Evolutionary conservation across 805 yeast genomes (phyloP).

Genomic region (Clavispora fructus): DNA sequence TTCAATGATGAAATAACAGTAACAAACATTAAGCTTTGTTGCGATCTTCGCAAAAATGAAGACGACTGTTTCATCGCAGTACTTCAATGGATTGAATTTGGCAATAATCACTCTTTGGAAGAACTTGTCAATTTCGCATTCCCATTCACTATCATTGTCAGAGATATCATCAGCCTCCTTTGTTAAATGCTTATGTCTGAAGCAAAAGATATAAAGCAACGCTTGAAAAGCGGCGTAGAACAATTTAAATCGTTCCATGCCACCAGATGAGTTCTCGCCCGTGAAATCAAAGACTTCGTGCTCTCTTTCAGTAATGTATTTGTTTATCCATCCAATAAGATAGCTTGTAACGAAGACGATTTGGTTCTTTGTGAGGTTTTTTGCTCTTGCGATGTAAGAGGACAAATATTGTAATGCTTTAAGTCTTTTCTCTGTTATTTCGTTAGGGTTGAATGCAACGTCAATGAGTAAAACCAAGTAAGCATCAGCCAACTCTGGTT

Average conservation of each 20-base stretch:
- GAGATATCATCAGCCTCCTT: conserved; percentile 15
- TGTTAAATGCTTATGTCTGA: conserved; percentile 63
- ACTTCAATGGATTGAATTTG: conserved; percentile 88
- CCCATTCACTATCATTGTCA: conserved; percentile 52
- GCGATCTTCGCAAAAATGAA: conserved; percentile 90
- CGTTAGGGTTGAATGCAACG: conserved; percentile 66
- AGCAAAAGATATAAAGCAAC: conserved; percentile 84
- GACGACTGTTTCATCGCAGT: conserved; percentile 90
- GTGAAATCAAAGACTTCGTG: conserved; percentile 56
- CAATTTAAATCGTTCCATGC: conserved; percentile 88
- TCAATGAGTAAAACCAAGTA: conserved; percentile 79
- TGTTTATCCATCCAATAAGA: conserved; percentile 75
- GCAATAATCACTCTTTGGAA: conserved; percentile 82
- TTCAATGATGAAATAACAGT: conserved; percentile 90
- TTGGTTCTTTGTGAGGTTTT: conserved; percentile 63
- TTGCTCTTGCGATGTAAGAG: conserved; percentile 85
- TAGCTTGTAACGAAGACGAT: conserved; percentile 78
- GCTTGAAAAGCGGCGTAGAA: conserved; percentile 92
- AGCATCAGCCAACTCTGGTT: conserved; percentile 78
- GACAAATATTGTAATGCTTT: conserved; percentile 91
- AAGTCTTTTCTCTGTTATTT: conserved; percentile 67
- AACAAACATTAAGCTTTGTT: conserved; percentile 82
- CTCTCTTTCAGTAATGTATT: conserved; percentile 81
- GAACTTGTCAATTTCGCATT: conserved; percentile 73
- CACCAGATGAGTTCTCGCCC: conserved; percentile 30